These are phyloP conservation scores for Metschnikowia similis DNA, from an alignment of 805 yeast species.

Conservation along the genomic window DNA sequence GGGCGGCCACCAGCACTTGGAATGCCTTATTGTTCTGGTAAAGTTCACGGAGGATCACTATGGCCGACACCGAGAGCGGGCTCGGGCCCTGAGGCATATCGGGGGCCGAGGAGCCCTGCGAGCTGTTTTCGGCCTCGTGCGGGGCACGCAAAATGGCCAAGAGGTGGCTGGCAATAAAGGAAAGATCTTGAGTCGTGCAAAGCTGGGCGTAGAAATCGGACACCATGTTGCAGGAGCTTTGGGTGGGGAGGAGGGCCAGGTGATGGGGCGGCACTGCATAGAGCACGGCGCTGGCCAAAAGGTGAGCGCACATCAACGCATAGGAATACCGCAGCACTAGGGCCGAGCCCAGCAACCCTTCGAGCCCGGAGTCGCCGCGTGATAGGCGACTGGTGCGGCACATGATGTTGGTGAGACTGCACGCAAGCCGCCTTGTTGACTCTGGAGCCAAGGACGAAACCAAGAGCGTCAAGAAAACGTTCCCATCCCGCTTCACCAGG, in stretches of 20 bases:
- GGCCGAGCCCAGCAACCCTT: slow-evolving; percentile 24
- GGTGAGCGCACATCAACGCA: slow-evolving; percentile 55
- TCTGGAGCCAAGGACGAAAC: slow-evolving; percentile 48
- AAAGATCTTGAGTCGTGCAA: slow-evolving; percentile 51
- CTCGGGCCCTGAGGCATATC: background rate
- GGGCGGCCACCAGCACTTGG: slow-evolving; percentile 33
- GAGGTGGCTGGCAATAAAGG: slow-evolving; percentile 45
- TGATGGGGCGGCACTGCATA: slow-evolving; percentile 53
- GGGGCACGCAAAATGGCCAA: slow-evolving; percentile 31
- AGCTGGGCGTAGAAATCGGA: slow-evolving; percentile 50
- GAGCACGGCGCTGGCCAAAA: slow-evolving; percentile 55
- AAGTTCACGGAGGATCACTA: slow-evolving; percentile 70
- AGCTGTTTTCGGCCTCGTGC: background rate
- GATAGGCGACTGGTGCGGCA: slow-evolving; percentile 46
- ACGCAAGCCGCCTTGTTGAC: slow-evolving; percentile 49
- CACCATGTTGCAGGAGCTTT: slow-evolving; percentile 44
- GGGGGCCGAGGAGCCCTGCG: background rate
- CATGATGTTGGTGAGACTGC: slow-evolving; percentile 64
- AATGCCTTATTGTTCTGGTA: slow-evolving; percentile 66
- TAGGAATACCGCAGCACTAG: slow-evolving; percentile 43
- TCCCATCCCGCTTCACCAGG: slow-evolving; percentile 46
- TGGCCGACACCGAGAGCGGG: slow-evolving; percentile 54
- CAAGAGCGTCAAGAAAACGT: slow-evolving; percentile 55
- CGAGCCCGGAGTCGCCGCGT: slow-evolving; percentile 44
- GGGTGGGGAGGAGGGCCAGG: slow-evolving; percentile 1